A percentile compares a stretch with the other conserved stretches of the same genome.
Evolutionary conservation across 768 basidiomycete species (phyloP).

Genomic region (Panaeolus cyanescens): DNA sequence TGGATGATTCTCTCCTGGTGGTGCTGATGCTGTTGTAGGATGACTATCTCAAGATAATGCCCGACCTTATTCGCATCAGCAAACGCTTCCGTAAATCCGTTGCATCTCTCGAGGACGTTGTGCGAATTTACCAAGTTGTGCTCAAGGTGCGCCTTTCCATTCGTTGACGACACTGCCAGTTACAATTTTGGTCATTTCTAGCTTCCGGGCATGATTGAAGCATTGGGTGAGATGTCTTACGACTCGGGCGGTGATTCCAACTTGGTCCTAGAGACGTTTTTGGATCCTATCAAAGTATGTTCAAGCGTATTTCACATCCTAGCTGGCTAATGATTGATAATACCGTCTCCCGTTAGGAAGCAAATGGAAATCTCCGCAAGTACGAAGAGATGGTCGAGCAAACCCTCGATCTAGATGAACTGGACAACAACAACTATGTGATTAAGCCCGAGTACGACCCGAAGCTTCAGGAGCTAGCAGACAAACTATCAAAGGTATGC

Average conservation of each 20-base stretch:
- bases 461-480: constrained; percentile 65
- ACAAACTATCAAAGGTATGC: constrained; percentile 59
- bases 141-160: constrained; percentile 55
- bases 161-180: neutral
- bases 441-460: constrained; percentile 93
- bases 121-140: constrained; percentile 93
- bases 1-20: neutral
- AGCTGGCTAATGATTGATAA: neutral
- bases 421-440: constrained; percentile 84
- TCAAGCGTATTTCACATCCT: neutral
- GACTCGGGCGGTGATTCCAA: constrained; percentile 44
- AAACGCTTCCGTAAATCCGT: constrained; percentile 87
- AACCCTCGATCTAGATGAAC: constrained; percentile 87
- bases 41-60: constrained; percentile 87
- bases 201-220: constrained; percentile 75
- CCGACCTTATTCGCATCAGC: constrained; percentile 88
- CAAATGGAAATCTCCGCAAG: constrained; percentile 63
- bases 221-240: constrained; percentile 51
- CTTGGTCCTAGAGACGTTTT: constrained; percentile 71
- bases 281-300: constrained; percentile 59
- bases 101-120: constrained; percentile 91
- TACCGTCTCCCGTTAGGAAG: constrained; percentile 55
- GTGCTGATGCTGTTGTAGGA: constrained; percentile 47
- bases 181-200: constrained; percentile 24
- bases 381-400: constrained; percentile 95